phyloP scores from a whole-genome alignment of 345 rosid genomes.

The Eucalyptus regnans region DNA sequence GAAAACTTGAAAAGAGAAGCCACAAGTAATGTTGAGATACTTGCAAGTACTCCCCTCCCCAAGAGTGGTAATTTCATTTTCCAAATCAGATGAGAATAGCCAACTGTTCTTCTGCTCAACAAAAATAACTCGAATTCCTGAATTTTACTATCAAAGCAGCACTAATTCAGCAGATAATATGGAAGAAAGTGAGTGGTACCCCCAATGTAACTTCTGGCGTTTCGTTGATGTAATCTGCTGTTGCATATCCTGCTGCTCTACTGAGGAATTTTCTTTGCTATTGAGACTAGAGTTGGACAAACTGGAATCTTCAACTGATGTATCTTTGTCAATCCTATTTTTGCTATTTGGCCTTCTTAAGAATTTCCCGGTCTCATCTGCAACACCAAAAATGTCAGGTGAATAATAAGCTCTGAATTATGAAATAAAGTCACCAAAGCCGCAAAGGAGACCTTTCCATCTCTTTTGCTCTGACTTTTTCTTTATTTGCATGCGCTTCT shows the following conservation, averaged over 20 bases:
- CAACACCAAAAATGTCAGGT: neutral
- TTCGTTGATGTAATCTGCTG: neutral
- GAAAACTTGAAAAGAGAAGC: neutral
- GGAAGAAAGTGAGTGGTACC: neutral
- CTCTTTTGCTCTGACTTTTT: neutral
- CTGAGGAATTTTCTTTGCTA: neutral
- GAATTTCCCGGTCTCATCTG: neutral
- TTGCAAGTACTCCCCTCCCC: neutral
- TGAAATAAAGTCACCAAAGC: neutral
- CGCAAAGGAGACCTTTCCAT: neutral
- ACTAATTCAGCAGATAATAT: neutral
- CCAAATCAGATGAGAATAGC: neutral
- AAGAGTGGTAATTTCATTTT: neutral
- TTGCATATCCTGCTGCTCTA: neutral
- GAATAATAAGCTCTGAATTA: neutral
- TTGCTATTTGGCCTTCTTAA: neutral
- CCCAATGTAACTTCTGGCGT: conserved; percentile 7
- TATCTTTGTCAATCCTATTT: neutral
- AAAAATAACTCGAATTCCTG: neutral
- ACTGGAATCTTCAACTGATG: neutral
- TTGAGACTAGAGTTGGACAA: neutral
- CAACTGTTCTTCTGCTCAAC: neutral
- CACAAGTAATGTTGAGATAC: neutral
- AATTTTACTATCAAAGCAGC: neutral
- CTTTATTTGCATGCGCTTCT: conserved; percentile 1